Conservation (phyloP, 768 basidiomycete species). For the Clitopilus hobsonii region DNA sequence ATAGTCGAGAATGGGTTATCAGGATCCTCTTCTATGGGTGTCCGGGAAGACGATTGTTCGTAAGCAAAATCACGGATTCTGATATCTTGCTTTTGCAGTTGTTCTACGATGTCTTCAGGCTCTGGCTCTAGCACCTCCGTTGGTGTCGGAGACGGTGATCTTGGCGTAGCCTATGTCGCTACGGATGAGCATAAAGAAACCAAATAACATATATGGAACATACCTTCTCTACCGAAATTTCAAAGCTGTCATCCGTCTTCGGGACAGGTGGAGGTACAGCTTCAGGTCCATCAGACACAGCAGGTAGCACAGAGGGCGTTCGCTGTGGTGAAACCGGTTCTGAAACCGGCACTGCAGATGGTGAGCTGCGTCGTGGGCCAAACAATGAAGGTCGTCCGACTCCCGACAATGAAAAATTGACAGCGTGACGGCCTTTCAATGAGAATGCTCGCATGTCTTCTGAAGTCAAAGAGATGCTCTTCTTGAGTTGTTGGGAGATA, state of each 20-base stretch:
- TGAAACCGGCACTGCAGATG: constrained; percentile 5
- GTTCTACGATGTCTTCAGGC: constrained; percentile 24
- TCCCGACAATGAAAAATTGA: constrained; percentile 11
- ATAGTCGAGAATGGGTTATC: neutral
- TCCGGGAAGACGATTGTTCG: constrained; percentile 2
- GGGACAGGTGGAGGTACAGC: neutral
- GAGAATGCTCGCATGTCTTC: constrained; percentile 12
- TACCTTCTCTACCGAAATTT: constrained; percentile 7
- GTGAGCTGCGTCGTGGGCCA: constrained; percentile 7
- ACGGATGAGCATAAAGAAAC: neutral
- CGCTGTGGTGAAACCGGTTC: constrained; percentile 5
- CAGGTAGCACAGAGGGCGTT: neutral
- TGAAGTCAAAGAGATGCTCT: constrained; percentile 3
- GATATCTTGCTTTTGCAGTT: constrained; percentile 25
- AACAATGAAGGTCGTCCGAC: constrained; percentile 8
- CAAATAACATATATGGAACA: neutral
- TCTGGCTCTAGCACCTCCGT: constrained; percentile 34
- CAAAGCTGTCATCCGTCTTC: neutral
- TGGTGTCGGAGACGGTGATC: constrained; percentile 26
- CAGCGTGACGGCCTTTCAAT: constrained; percentile 9
- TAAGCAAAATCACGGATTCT: constrained; percentile 40
- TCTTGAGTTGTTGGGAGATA: constrained; percentile 1
- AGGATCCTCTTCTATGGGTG: constrained; percentile 2
- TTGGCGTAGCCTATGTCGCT: constrained; percentile 1
- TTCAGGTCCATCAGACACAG: neutral